Evolutionary conservation across 306 rosid genomes (phyloP).

Genomic region (Quercus bicolor): DNA sequence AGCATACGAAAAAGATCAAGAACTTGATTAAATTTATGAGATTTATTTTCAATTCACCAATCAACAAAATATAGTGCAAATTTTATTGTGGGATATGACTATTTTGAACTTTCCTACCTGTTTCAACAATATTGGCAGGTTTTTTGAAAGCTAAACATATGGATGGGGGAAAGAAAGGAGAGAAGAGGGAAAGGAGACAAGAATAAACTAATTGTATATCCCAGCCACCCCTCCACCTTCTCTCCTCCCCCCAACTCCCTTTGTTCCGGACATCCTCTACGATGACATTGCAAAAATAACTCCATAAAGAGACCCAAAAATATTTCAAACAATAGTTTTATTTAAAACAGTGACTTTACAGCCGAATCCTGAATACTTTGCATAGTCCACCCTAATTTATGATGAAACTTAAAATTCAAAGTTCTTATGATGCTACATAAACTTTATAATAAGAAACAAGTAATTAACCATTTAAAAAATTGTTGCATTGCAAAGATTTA

Average conservation of each 20-base stretch:
- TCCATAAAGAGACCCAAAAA: not conserved
- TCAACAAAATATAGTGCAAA: not conserved
- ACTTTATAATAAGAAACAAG: not conserved
- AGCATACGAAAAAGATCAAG: conserved; percentile 1
- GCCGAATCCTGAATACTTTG: not conserved
- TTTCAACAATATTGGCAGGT: conserved; percentile 8
- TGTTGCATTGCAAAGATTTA: not conserved
- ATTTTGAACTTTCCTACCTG: not conserved
- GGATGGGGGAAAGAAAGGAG: not conserved
- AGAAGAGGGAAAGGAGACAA: not conserved
- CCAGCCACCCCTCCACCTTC: too few species aligned
- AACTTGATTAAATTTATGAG: not conserved
- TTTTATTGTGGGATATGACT: not conserved
- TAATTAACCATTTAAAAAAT: not conserved
- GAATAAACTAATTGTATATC: not conserved
- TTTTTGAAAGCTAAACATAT: not conserved
- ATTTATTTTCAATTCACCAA: conserved; percentile 18
- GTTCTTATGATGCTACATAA: not conserved
- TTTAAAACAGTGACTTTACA: not conserved
- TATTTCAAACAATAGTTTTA: not conserved
- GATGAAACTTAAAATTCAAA: not conserved
- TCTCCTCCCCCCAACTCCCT: too few species aligned
- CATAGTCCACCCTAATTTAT: not conserved
- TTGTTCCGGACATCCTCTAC: too few species aligned
- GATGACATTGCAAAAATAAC: not conserved